Evolutionary conservation across 768 basidiomycete species (phyloP).

Genomic region (Hemileccinum impolitum): DNA sequence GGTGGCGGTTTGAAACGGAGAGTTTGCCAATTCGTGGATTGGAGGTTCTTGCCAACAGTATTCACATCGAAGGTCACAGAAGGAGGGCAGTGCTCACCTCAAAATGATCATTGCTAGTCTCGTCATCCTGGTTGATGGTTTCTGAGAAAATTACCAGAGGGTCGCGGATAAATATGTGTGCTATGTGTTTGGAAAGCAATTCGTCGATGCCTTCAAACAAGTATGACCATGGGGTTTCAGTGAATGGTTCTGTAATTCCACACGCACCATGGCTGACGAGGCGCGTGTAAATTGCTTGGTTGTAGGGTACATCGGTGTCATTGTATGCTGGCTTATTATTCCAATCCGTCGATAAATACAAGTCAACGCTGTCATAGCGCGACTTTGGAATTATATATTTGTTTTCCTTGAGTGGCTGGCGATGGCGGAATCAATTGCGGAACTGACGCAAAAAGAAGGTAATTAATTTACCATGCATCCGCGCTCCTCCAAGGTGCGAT

Average conservation of each 20-base stretch:
- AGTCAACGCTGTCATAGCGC: slow-evolving; percentile 92
- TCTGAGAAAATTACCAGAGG: slow-evolving; percentile 95
- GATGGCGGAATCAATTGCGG: slow-evolving; percentile 1
- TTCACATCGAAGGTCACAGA: background rate
- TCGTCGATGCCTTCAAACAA: slow-evolving; percentile 70
- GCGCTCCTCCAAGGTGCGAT: slow-evolving; percentile 93
- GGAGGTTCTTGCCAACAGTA: slow-evolving; percentile 67
- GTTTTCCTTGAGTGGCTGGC: slow-evolving; percentile 72
- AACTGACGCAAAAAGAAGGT: slow-evolving; percentile 6
- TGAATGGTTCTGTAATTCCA: background rate
- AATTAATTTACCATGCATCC: slow-evolving; percentile 61
- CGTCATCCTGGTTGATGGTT: slow-evolving; percentile 89
- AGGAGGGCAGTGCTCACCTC: slow-evolving; percentile 54
- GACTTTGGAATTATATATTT: slow-evolving; percentile 89
- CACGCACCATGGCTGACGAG: slow-evolving; percentile 69
- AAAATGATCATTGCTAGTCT: slow-evolving; percentile 87
- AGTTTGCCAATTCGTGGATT: slow-evolving; percentile 99
- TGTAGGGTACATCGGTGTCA: slow-evolving; percentile 78
- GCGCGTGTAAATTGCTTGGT: slow-evolving; percentile 69
- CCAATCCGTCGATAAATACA: slow-evolving; percentile 86
- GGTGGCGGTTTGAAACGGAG: slow-evolving; percentile 98
- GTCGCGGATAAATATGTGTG: slow-evolving; percentile 96
- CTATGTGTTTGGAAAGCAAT: slow-evolving; percentile 83
- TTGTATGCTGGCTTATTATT: slow-evolving; percentile 93
- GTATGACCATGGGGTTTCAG: background rate